Evolutionary conservation across 78 protist genomes (phyloP).

Genomic region (Bigelowiella natans): DNA sequence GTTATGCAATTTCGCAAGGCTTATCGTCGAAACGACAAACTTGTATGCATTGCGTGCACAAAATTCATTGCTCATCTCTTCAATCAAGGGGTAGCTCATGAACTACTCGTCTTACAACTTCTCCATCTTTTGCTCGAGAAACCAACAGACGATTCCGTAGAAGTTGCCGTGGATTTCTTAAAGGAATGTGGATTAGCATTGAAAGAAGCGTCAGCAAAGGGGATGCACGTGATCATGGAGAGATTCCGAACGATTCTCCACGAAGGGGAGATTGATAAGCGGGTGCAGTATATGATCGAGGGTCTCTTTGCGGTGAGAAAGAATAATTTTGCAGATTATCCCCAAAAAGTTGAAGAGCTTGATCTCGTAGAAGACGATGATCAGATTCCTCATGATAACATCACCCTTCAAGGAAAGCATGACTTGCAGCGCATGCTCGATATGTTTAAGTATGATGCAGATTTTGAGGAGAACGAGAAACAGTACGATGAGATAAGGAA

Average conservation of each 20-base stretch:
- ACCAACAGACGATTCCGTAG: conserved; percentile 90
- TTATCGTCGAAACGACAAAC: conserved; percentile 69
- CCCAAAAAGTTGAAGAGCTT: not conserved
- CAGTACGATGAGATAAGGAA: not conserved
- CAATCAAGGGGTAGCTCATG: conserved; percentile 71
- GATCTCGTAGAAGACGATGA: not conserved
- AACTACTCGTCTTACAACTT: conserved; percentile 24
- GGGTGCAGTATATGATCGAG: conserved; percentile 86
- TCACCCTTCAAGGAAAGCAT: not conserved
- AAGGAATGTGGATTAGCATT: conserved; percentile 64
- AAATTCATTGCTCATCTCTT: conserved; percentile 83
- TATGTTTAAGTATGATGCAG: conserved; percentile 65
- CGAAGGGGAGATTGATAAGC: conserved; percentile 62
- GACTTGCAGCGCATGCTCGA: conserved; percentile 31
- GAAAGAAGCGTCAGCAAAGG: conserved; percentile 26
- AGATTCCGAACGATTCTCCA: conserved; percentile 4
- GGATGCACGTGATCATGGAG: not conserved
- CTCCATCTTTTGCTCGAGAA: conserved; percentile 66
- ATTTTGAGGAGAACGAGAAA: conserved; percentile 70
- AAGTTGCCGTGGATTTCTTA: conserved; percentile 62
- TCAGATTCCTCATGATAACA: not conserved
- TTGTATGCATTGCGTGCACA: conserved; percentile 1
- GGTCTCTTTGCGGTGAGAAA: conserved; percentile 59
- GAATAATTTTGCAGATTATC: not conserved
- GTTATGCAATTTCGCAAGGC: conserved; percentile 54